These are phyloP conservation scores for Byssoonygena ceratinophila DNA, from an alignment of 2,329 filamentous ascomycete genomes.

Conservation along the genomic window DNA sequence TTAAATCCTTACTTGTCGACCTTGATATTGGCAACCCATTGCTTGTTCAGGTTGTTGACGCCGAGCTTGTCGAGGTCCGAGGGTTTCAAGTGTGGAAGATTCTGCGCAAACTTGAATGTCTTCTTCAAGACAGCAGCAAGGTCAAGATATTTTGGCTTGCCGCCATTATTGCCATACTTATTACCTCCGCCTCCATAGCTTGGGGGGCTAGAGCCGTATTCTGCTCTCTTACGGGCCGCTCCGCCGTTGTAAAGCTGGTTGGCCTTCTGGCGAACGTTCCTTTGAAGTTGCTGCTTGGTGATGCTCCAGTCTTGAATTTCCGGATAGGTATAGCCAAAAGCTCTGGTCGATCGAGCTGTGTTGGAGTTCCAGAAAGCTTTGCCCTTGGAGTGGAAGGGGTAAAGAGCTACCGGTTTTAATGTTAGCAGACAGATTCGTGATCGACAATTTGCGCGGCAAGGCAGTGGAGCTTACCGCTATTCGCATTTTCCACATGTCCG, in stretches of 20 bases:
- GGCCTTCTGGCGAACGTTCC: conserved; percentile 43
- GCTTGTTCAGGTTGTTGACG: conserved; percentile 25
- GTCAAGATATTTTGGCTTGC: conserved; percentile 27
- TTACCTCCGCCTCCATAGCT: too few species aligned
- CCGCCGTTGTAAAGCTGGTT: conserved; percentile 49
- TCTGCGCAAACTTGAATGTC: conserved; percentile 15
- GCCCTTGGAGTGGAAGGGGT: conserved; percentile 54
- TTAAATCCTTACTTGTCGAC: conserved; percentile 29
- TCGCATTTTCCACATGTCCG: conserved; percentile 45
- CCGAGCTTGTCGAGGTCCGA: conserved; percentile 17
- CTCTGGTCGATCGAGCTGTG: conserved; percentile 46
- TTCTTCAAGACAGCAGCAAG: conserved; percentile 13
- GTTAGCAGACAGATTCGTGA: background rate
- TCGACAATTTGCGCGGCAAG: background rate
- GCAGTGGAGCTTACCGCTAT: conserved; percentile 35
- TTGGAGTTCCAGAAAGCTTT: conserved; percentile 59
- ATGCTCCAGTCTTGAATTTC: conserved; percentile 46
- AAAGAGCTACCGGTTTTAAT: conserved; percentile 37
- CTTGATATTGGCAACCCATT: conserved; percentile 60
- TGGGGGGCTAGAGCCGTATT: background rate
- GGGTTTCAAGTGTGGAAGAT: conserved; percentile 15
- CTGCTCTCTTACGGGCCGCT: background rate
- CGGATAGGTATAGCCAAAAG: conserved; percentile 65
- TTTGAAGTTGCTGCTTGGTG: conserved; percentile 27
- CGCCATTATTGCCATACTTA: background rate